Conservation (phyloP, 2,329 filamentous ascomycete genomes). For the Colletotrichum sp. region DNA sequence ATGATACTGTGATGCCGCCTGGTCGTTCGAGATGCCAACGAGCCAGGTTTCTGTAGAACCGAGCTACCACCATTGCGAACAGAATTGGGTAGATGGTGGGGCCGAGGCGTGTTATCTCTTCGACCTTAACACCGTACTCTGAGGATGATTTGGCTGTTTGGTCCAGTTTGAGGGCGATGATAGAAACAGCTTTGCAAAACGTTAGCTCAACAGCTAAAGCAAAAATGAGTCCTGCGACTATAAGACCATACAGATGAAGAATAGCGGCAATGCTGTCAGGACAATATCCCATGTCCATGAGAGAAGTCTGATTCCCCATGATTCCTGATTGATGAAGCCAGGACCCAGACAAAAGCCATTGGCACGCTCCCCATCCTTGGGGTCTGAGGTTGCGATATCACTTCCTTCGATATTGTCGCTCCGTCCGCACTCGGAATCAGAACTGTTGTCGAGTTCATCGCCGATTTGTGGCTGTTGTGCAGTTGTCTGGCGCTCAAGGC, state of each 20-base stretch:
- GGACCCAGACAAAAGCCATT: background rate
- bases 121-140: background rate
- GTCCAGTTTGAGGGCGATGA: background rate
- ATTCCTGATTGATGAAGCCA: background rate
- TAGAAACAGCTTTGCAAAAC: background rate
- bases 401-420: background rate
- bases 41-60: background rate
- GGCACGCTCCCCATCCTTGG: fast-evolving
- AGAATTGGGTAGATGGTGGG: background rate
- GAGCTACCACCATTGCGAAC: background rate
- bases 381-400: fast-evolving
- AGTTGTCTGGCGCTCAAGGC: background rate
- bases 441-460: background rate
- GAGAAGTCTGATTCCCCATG: background rate
- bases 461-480: background rate
- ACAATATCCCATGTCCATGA: background rate
- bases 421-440: background rate
- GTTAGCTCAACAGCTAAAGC: fast-evolving
- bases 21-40: background rate
- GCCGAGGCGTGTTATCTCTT: background rate
- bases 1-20: background rate
- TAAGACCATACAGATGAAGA: background rate
- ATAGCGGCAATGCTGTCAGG: fast-evolving
- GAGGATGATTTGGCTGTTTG: background rate
- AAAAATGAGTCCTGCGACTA: background rate